These are phyloP conservation scores for Boletus edulis DNA, from an alignment of 768 basidiomycete genomes.

Conservation along the genomic window DNA sequence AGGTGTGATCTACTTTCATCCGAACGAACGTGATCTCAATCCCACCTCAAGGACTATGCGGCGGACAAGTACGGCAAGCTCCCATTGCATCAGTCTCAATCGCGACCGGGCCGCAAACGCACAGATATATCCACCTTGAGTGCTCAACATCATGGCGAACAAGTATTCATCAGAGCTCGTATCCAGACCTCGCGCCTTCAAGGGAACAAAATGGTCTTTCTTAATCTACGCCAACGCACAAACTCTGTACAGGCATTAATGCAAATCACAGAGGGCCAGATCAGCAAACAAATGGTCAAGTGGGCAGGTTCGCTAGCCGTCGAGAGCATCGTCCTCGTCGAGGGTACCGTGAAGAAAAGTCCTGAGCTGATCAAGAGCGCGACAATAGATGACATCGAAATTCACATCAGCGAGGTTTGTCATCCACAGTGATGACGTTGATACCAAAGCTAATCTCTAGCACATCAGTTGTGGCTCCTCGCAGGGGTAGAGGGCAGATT, in stretches of 20 bases:
- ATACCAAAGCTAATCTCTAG: neutral
- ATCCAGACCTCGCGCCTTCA: conserved; percentile 90
- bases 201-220: conserved; percentile 94
- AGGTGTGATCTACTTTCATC: conserved; percentile 30
- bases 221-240: conserved; percentile 85
- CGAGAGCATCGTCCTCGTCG: conserved; percentile 91
- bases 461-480: conserved; percentile 69
- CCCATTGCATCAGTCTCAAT: conserved; percentile 89
- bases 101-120: conserved; percentile 59
- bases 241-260: conserved; percentile 87
- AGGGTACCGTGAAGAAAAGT: conserved; percentile 77
- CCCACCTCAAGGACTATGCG: conserved; percentile 62
- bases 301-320: conserved; percentile 75
- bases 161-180: conserved; percentile 82
- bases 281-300: conserved; percentile 98
- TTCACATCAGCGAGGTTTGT: conserved; percentile 77
- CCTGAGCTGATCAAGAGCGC: conserved; percentile 90
- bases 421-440: neutral
- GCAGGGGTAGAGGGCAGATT: conserved; percentile 76
- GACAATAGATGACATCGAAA: conserved; percentile 81
- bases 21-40: conserved; percentile 28
- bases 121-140: conserved; percentile 65
- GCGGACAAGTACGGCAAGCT: conserved; percentile 80
- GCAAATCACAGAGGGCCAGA: conserved; percentile 62
- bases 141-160: conserved; percentile 62